Conservation (phyloP, 2,329 filamentous ascomycete genomes). For the Talaromyces sp. region DNA sequence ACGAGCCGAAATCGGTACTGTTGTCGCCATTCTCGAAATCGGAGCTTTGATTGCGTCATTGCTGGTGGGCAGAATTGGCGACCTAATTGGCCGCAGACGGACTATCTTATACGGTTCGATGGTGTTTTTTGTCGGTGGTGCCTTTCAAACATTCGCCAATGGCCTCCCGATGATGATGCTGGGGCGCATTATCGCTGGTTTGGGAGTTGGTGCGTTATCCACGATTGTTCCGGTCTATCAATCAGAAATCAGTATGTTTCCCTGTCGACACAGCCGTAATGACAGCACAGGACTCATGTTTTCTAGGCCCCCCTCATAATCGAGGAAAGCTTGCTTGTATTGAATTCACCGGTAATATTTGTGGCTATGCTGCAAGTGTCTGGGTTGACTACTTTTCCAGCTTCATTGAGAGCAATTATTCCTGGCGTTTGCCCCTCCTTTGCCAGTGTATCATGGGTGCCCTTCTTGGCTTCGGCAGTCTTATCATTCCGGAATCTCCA, state of each 20-base stretch:
- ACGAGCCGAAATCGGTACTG: constrained; percentile 82
- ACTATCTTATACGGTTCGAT: constrained; percentile 93
- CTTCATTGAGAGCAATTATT: constrained; percentile 75
- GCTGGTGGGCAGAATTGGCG: constrained; percentile 78
- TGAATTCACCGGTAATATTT: constrained; percentile 95
- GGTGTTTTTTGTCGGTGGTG: constrained; percentile 79
- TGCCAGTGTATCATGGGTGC: constrained; percentile 95
- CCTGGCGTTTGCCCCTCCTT: constrained; percentile 83
- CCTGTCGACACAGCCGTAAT: background rate
- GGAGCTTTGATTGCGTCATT: constrained; percentile 89
- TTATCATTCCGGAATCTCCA: constrained; percentile 94
- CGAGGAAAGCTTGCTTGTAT: constrained; percentile 94
- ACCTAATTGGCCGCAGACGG: constrained; percentile 80
- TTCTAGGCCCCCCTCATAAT: constrained; percentile 82
- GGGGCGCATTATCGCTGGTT: constrained; percentile 75
- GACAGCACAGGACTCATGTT: background rate
- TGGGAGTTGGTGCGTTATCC: constrained; percentile 82
- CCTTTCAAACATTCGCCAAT: constrained; percentile 72
- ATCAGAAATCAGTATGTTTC: constrained; percentile 61
- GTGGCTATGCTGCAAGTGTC: constrained; percentile 90
- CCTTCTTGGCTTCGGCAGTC: constrained; percentile 75
- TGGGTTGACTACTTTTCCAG: constrained; percentile 99
- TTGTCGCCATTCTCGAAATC: constrained; percentile 94
- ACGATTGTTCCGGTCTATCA: constrained; percentile 93
- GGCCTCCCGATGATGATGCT: constrained; percentile 85